Base-by-base conservation (phyloP, 2,329 filamentous ascomycete species). In the Calonectria hongkongensis region DNA sequence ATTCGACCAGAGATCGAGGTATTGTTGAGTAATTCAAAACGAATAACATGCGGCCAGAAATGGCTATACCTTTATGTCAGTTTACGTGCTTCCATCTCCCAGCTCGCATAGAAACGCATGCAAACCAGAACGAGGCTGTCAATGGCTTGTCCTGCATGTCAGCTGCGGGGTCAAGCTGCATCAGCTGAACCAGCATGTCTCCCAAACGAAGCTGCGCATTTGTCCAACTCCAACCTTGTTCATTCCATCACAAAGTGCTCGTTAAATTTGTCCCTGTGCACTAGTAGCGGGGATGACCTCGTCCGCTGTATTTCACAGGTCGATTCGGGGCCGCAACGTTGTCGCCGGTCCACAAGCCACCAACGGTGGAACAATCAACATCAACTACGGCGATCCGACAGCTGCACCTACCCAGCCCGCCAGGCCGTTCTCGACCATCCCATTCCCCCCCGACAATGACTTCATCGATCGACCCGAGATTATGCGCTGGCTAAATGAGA, bases 381-480 rank as follows among this genome's bases (percentile, higher is more conserved):
- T 45, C 48, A 58, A 48, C 41, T 27, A 58, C 10, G 18, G n/a
- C 8, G n/a, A 39, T 3, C 10, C 39, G 2, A 18, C 4, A 3
- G 3, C n/a, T 13, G 21, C 21, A 28, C 9, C 4, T 30, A 1
- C 30, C 6, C 15, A 27, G 8, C 33, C 66, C 9, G 33, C 30
- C 10, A 27, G 33, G 16, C 39, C 58, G 3, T 63, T 65, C 58
- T 64, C 67, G 16, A 65, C 47, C 0, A 25, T 69, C 1, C 67
- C 67, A 8, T 64, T 69, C 9, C 58, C 58, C 0, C 67, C 58
- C 1, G 68, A 70, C 28, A 15, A 51, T 12, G 33, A 50, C 9
- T 70, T 65, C 16, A 39, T 70, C 16, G 39, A 58, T 16, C 48
- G 68, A 8, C 36, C 48, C 13, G 48, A 58, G 2, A 65, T 70